Conservation (phyloP, 176 grass and related monocot genomes). For the Cenchrus fungigraminus region DNA sequence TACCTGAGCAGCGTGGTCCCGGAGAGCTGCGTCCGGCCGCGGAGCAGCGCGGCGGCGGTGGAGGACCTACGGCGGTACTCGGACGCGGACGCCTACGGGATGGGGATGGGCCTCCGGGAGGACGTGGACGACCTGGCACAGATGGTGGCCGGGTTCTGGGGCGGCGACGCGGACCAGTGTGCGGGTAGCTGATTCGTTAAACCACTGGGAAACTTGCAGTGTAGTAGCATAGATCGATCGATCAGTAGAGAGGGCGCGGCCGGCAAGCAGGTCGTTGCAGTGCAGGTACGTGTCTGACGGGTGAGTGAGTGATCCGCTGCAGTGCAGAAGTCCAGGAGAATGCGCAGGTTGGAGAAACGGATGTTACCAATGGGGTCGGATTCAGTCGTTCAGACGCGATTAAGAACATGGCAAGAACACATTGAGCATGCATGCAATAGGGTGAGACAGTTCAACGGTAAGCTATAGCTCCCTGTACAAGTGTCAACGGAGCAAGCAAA, state of each 20-base stretch:
- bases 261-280: background rate
- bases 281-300: background rate
- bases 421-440: no score
- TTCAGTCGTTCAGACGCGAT: no score
- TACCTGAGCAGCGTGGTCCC: slow-evolving; percentile 97
- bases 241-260: no score
- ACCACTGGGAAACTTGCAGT: background rate
- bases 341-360: background rate
- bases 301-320: background rate
- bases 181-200: slow-evolving; percentile 12
- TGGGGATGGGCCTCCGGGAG: slow-evolving; percentile 54
- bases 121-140: slow-evolving; percentile 62
- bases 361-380: background rate
- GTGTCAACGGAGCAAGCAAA: no score
- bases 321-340: background rate
- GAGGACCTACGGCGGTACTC: slow-evolving; percentile 57
- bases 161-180: slow-evolving; percentile 47
- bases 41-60: slow-evolving; percentile 43
- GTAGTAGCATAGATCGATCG: no score
- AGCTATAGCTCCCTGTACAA: no score
- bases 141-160: slow-evolving; percentile 66
- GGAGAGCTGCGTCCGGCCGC: slow-evolving; percentile 74
- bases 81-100: slow-evolving; percentile 58
- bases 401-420: no score
- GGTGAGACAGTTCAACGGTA: no score